Base-by-base conservation (phyloP, 176 grass and related monocot genomes). In the Thalia dealbata region DNA sequence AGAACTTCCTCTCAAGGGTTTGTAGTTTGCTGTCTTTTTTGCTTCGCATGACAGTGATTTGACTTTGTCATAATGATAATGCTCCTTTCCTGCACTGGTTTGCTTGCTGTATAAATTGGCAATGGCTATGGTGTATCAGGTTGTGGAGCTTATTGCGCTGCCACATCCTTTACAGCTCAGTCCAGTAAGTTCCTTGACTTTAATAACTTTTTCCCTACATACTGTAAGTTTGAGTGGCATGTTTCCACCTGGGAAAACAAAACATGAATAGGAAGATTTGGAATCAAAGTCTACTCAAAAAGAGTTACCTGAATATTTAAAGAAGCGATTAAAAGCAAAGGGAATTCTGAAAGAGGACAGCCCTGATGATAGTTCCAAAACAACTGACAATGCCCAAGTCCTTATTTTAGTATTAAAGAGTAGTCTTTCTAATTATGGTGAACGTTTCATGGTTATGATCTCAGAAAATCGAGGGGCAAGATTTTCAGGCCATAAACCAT, bases 81-180 rank as follows among this genome's bases (percentile, higher is more conserved):
- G 56, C 24, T 52, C 50, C n/a, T 58, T 73, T 29, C 12, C 10
- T 41, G 22, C 30, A 48, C 15, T 46, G 10, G 48, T 32, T 26
- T 63, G 13, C 11, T 14, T n/a, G n/a, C n/a, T 61, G 70, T 75
- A 64, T 87, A 99, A 72, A 99, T 99, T 85, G 95, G 95, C 75
- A 99, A 99, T 88, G 95, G 95, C 75, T 99, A 93, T 83, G 95
- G 90, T 70, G 90, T 99, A 83, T 90, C 95, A 56, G 95, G 95
- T 75, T 90, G 90, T 0, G 74, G 95, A 86, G 89, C 90, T 82
- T 99, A 99, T 86, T 88, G 84, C 88, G 69, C 90, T 81, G 78
- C 79, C 51, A 76, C 78, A 19, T 61, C 73, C 29, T 69, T 88
- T 79, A 62, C 56, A 79, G n/a, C 44, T 72, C 84, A 87, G 78